Evolutionary conservation across 192 early-diverging fungal genomes (phyloP).

Genomic region (Backusella australiensis): DNA sequence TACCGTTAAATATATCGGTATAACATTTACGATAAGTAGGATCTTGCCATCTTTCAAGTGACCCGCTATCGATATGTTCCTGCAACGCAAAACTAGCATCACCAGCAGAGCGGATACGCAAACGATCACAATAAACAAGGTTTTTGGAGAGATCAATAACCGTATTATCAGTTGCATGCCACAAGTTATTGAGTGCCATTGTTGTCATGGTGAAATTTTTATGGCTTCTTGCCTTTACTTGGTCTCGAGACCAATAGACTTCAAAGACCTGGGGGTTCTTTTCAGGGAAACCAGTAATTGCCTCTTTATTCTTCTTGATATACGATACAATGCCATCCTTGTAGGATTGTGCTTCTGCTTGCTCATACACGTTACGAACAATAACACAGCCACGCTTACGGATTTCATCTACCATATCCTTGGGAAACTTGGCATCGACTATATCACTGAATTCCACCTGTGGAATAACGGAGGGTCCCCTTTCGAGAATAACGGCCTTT

Average conservation of each 20-base stretch:
- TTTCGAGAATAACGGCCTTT: slow-evolving; percentile 1
- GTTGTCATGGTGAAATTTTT: slow-evolving; percentile 13
- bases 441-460: slow-evolving; percentile 19
- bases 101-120: slow-evolving; percentile 24
- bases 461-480: slow-evolving; percentile 18
- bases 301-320: slow-evolving; percentile 5
- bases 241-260: slow-evolving; percentile 29
- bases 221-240: slow-evolving; percentile 22
- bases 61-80: slow-evolving; percentile 29
- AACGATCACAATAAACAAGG: slow-evolving; percentile 27
- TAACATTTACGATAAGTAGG: slow-evolving; percentile 29
- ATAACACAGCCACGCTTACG: slow-evolving; percentile 28
- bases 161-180: slow-evolving; percentile 15
- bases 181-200: slow-evolving; percentile 21
- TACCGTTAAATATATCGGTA: slow-evolving; percentile 21
- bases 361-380: slow-evolving; percentile 15
- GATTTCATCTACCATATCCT: slow-evolving; percentile 5
- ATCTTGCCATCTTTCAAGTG: slow-evolving; percentile 35
- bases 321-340: slow-evolving; percentile 21
- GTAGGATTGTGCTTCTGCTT: slow-evolving; percentile 16
- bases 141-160: slow-evolving; percentile 29
- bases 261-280: slow-evolving; percentile 26
- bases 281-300: not conserved
- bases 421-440: slow-evolving; percentile 1
- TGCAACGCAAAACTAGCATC: slow-evolving; percentile 24